Percentiles rank a stretch among this genome's conserved stretches.
phyloP scores from a whole-genome alignment of 805 yeast genomes.

The Candida odintsovae region DNA sequence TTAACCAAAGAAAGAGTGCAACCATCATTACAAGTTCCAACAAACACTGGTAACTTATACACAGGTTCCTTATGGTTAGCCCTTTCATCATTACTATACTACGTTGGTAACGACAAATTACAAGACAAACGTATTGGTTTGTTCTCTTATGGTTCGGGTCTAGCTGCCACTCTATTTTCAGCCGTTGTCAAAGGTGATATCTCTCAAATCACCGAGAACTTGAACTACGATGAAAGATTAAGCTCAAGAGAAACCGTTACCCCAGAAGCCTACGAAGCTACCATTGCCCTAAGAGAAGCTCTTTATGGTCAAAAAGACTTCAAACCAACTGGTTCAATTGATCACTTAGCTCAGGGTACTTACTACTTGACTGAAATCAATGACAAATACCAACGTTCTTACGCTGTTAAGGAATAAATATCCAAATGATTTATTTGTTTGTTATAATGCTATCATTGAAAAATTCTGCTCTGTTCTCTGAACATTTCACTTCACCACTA shows the following conservation, averaged over 20 bases:
- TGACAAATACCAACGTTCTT: conserved; percentile 82
- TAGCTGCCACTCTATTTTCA: conserved; percentile 86
- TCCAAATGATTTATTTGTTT: background rate
- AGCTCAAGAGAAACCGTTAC: conserved; percentile 57
- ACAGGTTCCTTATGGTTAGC: conserved; percentile 91
- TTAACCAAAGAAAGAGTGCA: conserved; percentile 60
- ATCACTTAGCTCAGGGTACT: conserved; percentile 64
- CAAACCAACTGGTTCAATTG: conserved; percentile 76
- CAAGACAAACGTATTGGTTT: conserved; percentile 83
- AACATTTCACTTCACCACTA: too few relatives aligned
- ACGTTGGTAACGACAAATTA: conserved; percentile 65
- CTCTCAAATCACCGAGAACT: conserved; percentile 51
- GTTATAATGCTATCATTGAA: background rate
- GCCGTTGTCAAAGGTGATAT: conserved; percentile 79
- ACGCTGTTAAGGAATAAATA: conserved; percentile 57
- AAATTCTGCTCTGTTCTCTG: background rate
- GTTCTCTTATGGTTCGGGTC: conserved; percentile 97
- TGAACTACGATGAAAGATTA: conserved; percentile 65
- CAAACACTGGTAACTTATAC: conserved; percentile 98
- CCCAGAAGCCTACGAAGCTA: conserved; percentile 78
- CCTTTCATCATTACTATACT: conserved; percentile 72
- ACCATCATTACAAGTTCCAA: conserved; percentile 82
- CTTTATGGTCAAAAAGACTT: conserved; percentile 78
- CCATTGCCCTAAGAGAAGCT: conserved; percentile 80
- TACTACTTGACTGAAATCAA: conserved; percentile 82